Conservation (phyloP, 2,329 filamentous ascomycete genomes). For the Exophiala sp. region DNA sequence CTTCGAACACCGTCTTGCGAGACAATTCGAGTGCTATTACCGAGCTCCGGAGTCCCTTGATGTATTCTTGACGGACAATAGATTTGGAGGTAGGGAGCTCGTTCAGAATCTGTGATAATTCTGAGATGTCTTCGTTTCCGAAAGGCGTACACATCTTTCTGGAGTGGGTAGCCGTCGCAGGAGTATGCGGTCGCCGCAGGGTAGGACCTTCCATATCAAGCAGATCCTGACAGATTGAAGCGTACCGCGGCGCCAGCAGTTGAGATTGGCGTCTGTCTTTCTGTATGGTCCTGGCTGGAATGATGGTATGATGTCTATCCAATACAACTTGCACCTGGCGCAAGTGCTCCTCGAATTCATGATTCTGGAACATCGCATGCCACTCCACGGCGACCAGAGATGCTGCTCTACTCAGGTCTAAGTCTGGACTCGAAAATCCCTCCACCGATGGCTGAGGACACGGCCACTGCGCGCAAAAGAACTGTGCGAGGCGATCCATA, state of each 20-base stretch:
- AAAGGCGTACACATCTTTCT: neutral
- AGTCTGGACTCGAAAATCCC: neutral
- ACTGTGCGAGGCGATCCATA: neutral
- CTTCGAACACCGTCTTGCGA: neutral
- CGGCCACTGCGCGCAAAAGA: slow-evolving; percentile 11
- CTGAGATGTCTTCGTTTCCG: neutral
- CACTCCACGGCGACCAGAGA: slow-evolving; percentile 2
- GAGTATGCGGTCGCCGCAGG: neutral
- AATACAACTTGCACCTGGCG: slow-evolving; percentile 16
- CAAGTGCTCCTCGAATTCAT: slow-evolving; percentile 20
- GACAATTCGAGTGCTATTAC: neutral
- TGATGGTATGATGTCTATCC: neutral
- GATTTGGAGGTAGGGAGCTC: slow-evolving; percentile 1
- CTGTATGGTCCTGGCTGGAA: too few relatives aligned
- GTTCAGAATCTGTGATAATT: neutral
- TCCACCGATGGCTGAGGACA: slow-evolving; percentile 3
- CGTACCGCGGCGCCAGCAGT: too few relatives aligned
- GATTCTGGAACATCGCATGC: slow-evolving; percentile 21
- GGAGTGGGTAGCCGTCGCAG: neutral
- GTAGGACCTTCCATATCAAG: neutral
- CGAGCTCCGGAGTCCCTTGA: slow-evolving; percentile 1
- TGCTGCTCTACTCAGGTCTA: neutral
- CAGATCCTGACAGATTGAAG: neutral
- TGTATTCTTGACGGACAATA: slow-evolving; percentile 6
- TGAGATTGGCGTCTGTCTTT: too few relatives aligned